Evolutionary conservation across 108 stramenopile species (phyloP), one percentile per base, ranked within the genome.

Genomic region (Ochromonas danica): DNA sequence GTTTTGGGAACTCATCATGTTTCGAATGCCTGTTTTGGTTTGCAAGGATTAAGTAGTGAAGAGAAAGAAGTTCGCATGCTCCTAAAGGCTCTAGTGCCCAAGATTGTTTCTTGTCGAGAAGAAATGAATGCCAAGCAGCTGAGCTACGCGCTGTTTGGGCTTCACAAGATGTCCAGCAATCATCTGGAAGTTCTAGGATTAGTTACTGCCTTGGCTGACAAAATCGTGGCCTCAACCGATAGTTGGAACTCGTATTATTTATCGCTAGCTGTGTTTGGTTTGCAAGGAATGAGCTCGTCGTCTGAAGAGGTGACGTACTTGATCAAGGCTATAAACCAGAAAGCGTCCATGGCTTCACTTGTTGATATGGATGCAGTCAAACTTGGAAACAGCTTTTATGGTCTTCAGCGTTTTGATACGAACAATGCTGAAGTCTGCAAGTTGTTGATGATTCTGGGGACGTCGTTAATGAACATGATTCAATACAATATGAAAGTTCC

Each of bases 11-110:
- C 45, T 3, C 51, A 57, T 10, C 43, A 75, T 10, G 17, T 75
- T 10, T 6, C 45, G 10, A 38, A 75, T 41, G 72, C 72, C 43
- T 42, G 14, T 3, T 75, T 30, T 75, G 72, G 72, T 41, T 41
- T 75, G 36, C 72, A 75, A 36, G 6, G 72, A 14, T 57, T 75
- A 33, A 35, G 14, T 6, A 42, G 40, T 10, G 36, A 39, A 38
- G 36, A 60, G 10, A 27, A 6, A 57, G 72, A 75, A 60, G 72
- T 75, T 3, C 36, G 72, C 17, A 33, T 22, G 17, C 40, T 75
- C 14, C 17, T 75, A 36, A 57, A 45, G 14, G 72, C 31, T 60
- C 38, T 75, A 27, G 51, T 60, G 14, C 27, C 72, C 3, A 75
- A 75, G 40, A 14, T 75, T 6, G 28, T 36, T 31, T 41, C 45